Evolutionary conservation across 768 basidiomycete genomes (phyloP), one percentile per base, ranked within the genome.

Genomic region (Tephrocybe sp.): DNA sequence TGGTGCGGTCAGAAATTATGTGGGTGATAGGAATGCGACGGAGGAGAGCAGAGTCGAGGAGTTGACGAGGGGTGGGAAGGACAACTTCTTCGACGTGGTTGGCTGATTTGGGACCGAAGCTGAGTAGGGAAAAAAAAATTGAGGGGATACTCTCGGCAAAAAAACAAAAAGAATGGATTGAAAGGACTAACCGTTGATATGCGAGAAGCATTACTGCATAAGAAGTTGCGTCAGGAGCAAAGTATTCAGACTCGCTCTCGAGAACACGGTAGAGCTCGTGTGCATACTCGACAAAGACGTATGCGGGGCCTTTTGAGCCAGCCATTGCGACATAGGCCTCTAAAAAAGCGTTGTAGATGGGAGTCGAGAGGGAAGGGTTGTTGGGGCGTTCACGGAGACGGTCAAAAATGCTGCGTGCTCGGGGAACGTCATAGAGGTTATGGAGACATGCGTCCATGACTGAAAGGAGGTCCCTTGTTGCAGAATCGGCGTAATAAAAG

Each of bases 381-480:
- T 62, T 57, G 23, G 54, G 56, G 8, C 65, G 60, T 17, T 56
- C 55, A 5, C 85, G 79, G 33, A 94, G 66, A 8, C 76, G 73
- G 41, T 82, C 78, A 55, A 94, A 92, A 19, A 95, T 78, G 33
- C 73, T 70, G 55, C 82, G 82, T 6, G 92, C 92, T 5, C 93
- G 86, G 0, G 78, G 73, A 0, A 93, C 82, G 63, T 93, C 89
- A 64, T 86, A 83, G 2, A 81, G 62, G 55, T 87, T 80, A 64
- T 86, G 78, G 11, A 95, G 68, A 63, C 93, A 95, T 4, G 91
- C 89, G 58, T 89, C 84, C 68, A 95, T 88, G 55, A 95, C 78
- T 0, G 88, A 83, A 10, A 90, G 64, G 48, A 80, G 73, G 64
- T 92, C 89, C 61, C 84, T 80, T 0, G 85, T 82, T 0, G 70